Evolutionary conservation across 306 rosid genomes (phyloP), one percentile per base, ranked within the genome.

Genomic region (Malus fusca): DNA sequence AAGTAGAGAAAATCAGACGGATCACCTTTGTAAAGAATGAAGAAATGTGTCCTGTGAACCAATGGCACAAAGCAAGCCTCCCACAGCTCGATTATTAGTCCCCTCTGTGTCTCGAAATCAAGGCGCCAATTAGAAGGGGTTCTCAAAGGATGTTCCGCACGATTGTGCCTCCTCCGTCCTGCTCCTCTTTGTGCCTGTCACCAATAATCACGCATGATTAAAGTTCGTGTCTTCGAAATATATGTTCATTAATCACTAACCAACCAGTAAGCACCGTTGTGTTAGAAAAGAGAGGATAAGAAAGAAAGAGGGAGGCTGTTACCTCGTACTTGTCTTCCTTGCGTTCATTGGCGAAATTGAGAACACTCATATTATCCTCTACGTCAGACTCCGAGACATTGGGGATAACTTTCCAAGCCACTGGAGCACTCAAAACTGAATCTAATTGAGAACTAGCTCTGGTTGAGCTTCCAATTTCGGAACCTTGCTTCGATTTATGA

Each of bases 1-100:
- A 90, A 72, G 91, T 88, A 92, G 70, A 88, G 90, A 30, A 88
- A 72, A 80, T 95, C 96, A 3, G 97, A 85, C 70, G 82, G 89
- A 66, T 90, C 97, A 1, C 99, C 96, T 78, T 90, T 88, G 77
- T 85, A 84, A 71, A 95, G 93, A 75, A 90, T 89, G 81, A 90
- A 95, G 81, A 88, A 95, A 77, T 87, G 88, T 68, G 99, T 78
- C 64, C 97, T 87, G 77, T 95, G 97, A 19, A 87, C 88, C 79
- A 95, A 68, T 17, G 99, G 93, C 63, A 88, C 90, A 73, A 85
- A 81, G 86, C 93, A 92, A 66, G 77, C 80, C 70, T 88, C 85
- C 99, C 97, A 95, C 31, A 95, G 97, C 78, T 88, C 77, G 69
- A 95, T 71, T 84, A 89, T 88, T 23, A 85, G 83, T 83, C 82